Evolutionary conservation across 148 eudicot genomes (phyloP).

Genomic region (Camellia japonica): DNA sequence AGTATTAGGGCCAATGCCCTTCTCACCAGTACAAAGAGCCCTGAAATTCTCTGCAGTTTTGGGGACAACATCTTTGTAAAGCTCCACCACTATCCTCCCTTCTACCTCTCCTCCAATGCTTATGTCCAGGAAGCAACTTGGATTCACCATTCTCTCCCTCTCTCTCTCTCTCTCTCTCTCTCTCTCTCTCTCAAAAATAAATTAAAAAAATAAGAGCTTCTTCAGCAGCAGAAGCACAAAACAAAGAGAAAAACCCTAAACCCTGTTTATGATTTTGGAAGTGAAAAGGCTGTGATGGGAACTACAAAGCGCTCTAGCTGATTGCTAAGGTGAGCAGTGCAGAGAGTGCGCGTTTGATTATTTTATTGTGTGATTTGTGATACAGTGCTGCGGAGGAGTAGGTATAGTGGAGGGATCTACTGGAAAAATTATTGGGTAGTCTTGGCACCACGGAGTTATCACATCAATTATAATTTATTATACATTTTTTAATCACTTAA

Average conservation of each 20-base stretch:
- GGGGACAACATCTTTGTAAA: conserved; percentile 64
- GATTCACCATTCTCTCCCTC: conserved; percentile 31
- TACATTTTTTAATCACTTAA: no score
- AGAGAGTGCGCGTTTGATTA: background rate
- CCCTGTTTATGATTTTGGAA: conserved; percentile 17
- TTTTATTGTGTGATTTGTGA: no score
- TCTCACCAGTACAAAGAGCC: conserved; percentile 51
- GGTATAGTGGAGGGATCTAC: no score
- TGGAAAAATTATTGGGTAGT: no score
- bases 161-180: background rate
- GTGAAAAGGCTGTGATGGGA: background rate
- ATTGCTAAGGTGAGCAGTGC: conserved; percentile 8
- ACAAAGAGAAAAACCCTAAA: conserved; percentile 3
- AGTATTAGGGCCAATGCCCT: conserved; percentile 10
- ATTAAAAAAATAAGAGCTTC: background rate
- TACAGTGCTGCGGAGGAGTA: no score
- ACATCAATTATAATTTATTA: no score
- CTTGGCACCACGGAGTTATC: no score
- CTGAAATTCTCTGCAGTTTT: conserved; percentile 83
- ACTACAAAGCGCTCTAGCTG: background rate
- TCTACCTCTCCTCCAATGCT: conserved; percentile 73
- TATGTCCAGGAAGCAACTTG: conserved; percentile 66
- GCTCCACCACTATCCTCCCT: conserved; percentile 74
- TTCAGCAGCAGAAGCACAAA: background rate
- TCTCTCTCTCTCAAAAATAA: no score